Evolutionary conservation across 2,329 filamentous ascomycete species (phyloP).

Genomic region (Cladosporium sp.): DNA sequence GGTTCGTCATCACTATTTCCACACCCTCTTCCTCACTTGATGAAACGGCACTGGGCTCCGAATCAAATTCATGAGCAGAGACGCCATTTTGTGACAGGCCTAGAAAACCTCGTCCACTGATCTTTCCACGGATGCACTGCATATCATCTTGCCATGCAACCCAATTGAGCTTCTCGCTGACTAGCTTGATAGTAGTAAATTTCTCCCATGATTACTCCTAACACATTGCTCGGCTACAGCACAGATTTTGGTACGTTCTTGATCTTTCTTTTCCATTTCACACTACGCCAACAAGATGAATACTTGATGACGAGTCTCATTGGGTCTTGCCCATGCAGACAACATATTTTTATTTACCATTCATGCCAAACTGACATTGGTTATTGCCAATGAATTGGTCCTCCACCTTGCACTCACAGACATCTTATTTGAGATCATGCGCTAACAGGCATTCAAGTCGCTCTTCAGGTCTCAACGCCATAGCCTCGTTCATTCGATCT

Average conservation of each 20-base stretch:
- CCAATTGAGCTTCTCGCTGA: not conserved
- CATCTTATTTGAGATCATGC: conserved; percentile 28
- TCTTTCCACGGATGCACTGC: conserved; percentile 7
- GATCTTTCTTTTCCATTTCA: conserved; percentile 7
- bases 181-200: not conserved
- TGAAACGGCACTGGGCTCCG: conserved; percentile 39
- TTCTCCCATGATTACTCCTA: not conserved
- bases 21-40: conserved; percentile 22
- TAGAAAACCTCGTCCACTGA: conserved; percentile 45
- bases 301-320: conserved; percentile 39
- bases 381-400: conserved; percentile 4
- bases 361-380: conserved; percentile 30
- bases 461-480: conserved; percentile 1
- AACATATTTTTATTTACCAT: conserved; percentile 34
- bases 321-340: conserved; percentile 35
- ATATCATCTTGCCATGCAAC: not conserved
- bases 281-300: conserved; percentile 26
- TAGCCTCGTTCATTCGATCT: not conserved
- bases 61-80: conserved; percentile 29
- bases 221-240: too few species aligned
- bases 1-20: conserved; percentile 2
- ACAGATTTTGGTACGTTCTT: not conserved
- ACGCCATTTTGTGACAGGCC: conserved; percentile 39
- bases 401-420: not conserved
- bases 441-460: conserved; percentile 40